These are phyloP conservation scores for Venturia nashicola DNA, from an alignment of 2,329 filamentous ascomycete species.

Conservation along the genomic window DNA sequence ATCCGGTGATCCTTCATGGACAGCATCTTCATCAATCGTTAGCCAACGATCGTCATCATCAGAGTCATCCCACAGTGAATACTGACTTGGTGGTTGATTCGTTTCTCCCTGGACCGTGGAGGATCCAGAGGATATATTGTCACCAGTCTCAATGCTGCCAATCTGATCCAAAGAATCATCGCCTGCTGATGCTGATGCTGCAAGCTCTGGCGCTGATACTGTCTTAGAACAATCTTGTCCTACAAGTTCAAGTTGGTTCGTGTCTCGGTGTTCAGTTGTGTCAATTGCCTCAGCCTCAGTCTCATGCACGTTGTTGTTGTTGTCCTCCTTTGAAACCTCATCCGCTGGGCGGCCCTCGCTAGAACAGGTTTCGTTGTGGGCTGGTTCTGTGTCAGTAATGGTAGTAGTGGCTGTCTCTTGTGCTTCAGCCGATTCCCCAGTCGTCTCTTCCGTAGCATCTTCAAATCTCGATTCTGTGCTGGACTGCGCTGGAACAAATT, in stretches of 20 bases:
- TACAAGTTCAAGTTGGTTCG: not conserved
- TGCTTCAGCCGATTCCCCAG: not conserved
- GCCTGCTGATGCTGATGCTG: not conserved
- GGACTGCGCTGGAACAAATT: not conserved
- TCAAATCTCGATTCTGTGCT: not conserved
- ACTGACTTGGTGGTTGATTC: slow-evolving; percentile 10
- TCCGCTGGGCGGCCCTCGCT: not conserved
- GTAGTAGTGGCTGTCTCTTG: not conserved
- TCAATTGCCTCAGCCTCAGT: not conserved
- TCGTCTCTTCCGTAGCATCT: not conserved
- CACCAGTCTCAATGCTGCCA: slow-evolving; percentile 10
- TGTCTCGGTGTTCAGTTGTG: not conserved
- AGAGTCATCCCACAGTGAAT: slow-evolving; percentile 11
- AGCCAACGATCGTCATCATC: slow-evolving; percentile 5
- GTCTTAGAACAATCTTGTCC: not conserved
- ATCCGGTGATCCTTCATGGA: slow-evolving; percentile 12
- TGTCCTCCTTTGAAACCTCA: not conserved
- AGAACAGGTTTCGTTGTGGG: not conserved
- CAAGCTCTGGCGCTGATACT: not conserved
- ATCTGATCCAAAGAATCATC: not conserved
- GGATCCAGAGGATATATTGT: slow-evolving; percentile 18
- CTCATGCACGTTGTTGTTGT: not conserved
- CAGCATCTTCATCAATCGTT: slow-evolving; percentile 7
- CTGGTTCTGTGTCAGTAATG: slow-evolving; percentile 1
- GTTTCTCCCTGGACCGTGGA: slow-evolving; percentile 24